These are phyloP conservation scores for Fusarium citri DNA, from an alignment of 2,329 filamentous ascomycete genomes.

Conservation along the genomic window DNA sequence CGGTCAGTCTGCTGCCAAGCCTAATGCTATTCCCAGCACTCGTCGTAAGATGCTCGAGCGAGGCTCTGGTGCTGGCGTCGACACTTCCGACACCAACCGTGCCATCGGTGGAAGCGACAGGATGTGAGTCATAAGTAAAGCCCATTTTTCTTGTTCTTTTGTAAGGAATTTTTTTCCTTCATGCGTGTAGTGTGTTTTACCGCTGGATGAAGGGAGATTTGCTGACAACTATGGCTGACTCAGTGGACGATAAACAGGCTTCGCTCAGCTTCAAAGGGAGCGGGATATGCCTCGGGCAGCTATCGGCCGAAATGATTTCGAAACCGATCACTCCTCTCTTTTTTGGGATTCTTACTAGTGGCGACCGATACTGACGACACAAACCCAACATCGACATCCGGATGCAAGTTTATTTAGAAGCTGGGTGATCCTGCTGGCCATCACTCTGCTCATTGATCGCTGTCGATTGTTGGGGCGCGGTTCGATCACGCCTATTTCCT, in stretches of 20 bases:
- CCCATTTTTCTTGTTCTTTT: slow-evolving; percentile 69
- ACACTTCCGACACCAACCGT: slow-evolving; percentile 79
- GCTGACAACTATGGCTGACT: slow-evolving; percentile 83
- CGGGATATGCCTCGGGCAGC: slow-evolving; percentile 58
- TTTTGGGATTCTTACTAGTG: slow-evolving; percentile 31
- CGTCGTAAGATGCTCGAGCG: slow-evolving; percentile 88
- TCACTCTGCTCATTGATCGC: slow-evolving; percentile 42
- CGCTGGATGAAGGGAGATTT: slow-evolving; percentile 78
- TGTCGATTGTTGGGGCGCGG: slow-evolving; percentile 45
- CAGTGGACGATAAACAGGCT: slow-evolving; percentile 87
- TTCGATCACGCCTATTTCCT: slow-evolving; percentile 47
- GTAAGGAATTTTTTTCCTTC: slow-evolving; percentile 88
- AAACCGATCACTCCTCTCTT: slow-evolving; percentile 29
- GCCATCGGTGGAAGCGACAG: slow-evolving; percentile 85
- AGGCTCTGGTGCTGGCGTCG: slow-evolving; percentile 66
- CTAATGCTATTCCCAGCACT: slow-evolving; percentile 78
- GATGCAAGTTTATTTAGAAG: slow-evolving; percentile 39
- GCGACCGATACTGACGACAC: slow-evolving; percentile 44
- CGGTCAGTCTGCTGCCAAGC: slow-evolving; percentile 73
- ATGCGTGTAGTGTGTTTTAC: slow-evolving; percentile 81
- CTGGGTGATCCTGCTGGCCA: slow-evolving; percentile 36
- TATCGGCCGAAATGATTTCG: slow-evolving; percentile 52
- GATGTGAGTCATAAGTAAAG: slow-evolving; percentile 87
- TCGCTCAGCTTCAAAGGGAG: slow-evolving; percentile 83
- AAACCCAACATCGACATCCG: slow-evolving; percentile 46